A percentile compares a stretch with the other conserved stretches of the same genome.
phyloP scores from a whole-genome alignment of 1,284 basidiomycete genomes.

The Leccinum griseonigrum region DNA sequence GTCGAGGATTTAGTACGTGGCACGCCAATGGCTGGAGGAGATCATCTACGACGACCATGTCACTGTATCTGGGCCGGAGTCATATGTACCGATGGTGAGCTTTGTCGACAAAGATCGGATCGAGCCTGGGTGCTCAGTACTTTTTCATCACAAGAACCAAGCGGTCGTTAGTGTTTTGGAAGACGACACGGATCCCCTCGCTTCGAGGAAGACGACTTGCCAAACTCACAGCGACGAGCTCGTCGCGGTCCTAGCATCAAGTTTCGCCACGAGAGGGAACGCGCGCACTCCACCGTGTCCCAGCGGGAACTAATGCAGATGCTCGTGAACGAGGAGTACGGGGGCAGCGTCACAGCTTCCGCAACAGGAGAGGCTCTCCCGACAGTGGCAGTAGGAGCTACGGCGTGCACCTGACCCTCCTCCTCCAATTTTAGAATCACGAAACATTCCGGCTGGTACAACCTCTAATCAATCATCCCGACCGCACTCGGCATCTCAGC shows the following conservation, averaged over 20 bases:
- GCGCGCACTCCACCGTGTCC: constrained; percentile 31
- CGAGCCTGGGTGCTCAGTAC: constrained; percentile 83
- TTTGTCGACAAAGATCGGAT: constrained; percentile 99
- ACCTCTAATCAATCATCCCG: constrained; percentile 17
- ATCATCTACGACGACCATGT: constrained; percentile 99
- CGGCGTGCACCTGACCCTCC: constrained; percentile 16
- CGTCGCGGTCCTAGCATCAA: constrained; percentile 28
- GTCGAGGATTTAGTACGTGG: constrained; percentile 91
- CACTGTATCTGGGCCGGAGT: constrained; percentile 92
- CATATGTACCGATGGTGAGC: constrained; percentile 98
- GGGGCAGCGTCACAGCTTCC: constrained; percentile 17
- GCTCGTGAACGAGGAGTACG: constrained; percentile 55
- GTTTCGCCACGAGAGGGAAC: constrained; percentile 36
- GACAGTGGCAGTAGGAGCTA: constrained; percentile 14
- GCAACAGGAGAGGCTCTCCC: constrained; percentile 16
- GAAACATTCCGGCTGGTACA: constrained; percentile 12
- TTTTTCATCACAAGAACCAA: constrained; percentile 96
- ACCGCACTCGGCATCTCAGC: constrained; percentile 16
- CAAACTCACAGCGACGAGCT: constrained; percentile 7
- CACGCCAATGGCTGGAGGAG: constrained; percentile 97
- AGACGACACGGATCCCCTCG: constrained; percentile 88
- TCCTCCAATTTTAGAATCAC: constrained; percentile 9
- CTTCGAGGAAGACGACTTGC: constrained; percentile 10
- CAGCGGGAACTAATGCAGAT: constrained; percentile 46
- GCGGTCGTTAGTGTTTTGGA: constrained; percentile 94